phyloP scores from a whole-genome alignment of 2,329 filamentous ascomycete genomes.

The Phialophora chinensis region DNA sequence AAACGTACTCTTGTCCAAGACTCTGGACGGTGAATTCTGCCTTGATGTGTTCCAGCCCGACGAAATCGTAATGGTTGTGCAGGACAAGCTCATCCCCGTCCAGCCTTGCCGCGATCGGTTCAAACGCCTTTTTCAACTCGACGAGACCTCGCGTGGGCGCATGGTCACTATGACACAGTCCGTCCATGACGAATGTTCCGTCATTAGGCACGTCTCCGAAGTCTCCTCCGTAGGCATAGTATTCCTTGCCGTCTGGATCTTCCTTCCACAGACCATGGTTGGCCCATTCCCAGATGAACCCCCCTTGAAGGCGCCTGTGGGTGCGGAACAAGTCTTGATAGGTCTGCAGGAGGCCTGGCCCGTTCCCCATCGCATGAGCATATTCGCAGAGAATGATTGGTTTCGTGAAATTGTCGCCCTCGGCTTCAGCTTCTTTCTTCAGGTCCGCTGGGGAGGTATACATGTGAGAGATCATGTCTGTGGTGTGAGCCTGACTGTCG shows the following conservation, averaged over 20 bases:
- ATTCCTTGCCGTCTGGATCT: constrained; percentile 48
- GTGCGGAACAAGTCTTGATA: constrained; percentile 69
- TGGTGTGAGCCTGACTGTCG: constrained; percentile 63
- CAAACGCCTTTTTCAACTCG: constrained; percentile 64
- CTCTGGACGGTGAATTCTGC: constrained; percentile 53
- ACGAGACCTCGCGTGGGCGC: constrained; percentile 62
- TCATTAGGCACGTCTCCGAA: constrained; percentile 68
- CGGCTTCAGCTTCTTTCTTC: constrained; percentile 43
- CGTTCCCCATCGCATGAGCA: constrained; percentile 74
- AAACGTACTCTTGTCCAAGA: constrained; percentile 50
- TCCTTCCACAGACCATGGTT: constrained; percentile 61
- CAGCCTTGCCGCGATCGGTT: constrained; percentile 61
- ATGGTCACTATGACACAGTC: constrained; percentile 61
- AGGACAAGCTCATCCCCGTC: constrained; percentile 50
- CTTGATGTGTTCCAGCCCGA: constrained; percentile 29
- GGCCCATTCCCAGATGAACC: constrained; percentile 71
- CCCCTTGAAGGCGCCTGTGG: constrained; percentile 68
- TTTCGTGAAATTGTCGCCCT: constrained; percentile 54
- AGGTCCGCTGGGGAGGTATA: constrained; percentile 55
- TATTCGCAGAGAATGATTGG: constrained; percentile 57
- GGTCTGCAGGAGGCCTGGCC: constrained; percentile 71
- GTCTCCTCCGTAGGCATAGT: constrained; percentile 67
- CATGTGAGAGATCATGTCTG: constrained; percentile 73
- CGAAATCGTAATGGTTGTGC: constrained; percentile 34
- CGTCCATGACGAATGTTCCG: constrained; percentile 68